phyloP scores from a whole-genome alignment of 73 alveolate genomes.

The Effrenium voratum region DNA sequence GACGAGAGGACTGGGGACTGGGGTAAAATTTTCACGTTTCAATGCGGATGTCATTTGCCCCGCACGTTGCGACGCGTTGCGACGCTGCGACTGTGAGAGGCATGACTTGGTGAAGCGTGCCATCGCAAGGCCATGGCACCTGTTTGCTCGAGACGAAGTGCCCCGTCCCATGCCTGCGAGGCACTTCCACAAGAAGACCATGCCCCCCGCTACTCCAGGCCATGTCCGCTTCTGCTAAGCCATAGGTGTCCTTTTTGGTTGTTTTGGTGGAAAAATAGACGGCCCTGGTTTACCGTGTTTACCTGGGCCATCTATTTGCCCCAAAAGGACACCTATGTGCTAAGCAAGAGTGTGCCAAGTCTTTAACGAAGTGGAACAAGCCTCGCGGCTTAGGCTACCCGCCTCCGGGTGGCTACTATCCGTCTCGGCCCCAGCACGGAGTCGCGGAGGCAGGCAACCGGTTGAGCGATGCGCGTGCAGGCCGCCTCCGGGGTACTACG shows the following conservation, averaged over 20 bases:
- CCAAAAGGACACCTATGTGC: neutral
- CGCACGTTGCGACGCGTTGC: neutral
- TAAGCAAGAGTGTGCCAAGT: neutral
- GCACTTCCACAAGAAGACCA: constrained; percentile 88
- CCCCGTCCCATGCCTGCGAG: neutral
- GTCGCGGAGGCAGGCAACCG: neutral
- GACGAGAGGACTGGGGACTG: constrained; percentile 47
- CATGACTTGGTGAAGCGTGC: constrained; percentile 78
- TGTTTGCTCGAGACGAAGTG: neutral
- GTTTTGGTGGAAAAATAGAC: neutral
- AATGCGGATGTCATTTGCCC: neutral
- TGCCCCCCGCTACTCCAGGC: constrained; percentile 34
- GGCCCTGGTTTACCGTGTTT: neutral
- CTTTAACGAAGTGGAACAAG: neutral
- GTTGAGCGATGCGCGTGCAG: neutral
- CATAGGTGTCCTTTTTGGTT: neutral
- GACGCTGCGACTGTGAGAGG: neutral
- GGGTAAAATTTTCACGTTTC: neutral
- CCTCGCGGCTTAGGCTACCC: constrained; percentile 10
- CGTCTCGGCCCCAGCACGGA: neutral
- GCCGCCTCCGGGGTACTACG: constrained; percentile 90
- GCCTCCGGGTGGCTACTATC: constrained; percentile 83
- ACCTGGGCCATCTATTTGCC: neutral
- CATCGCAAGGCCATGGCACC: constrained; percentile 33
- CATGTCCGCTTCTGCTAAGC: neutral